These are phyloP conservation scores for Fusarium cyanostomum DNA, from an alignment of 2,329 filamentous ascomycete species.

Conservation along the genomic window DNA sequence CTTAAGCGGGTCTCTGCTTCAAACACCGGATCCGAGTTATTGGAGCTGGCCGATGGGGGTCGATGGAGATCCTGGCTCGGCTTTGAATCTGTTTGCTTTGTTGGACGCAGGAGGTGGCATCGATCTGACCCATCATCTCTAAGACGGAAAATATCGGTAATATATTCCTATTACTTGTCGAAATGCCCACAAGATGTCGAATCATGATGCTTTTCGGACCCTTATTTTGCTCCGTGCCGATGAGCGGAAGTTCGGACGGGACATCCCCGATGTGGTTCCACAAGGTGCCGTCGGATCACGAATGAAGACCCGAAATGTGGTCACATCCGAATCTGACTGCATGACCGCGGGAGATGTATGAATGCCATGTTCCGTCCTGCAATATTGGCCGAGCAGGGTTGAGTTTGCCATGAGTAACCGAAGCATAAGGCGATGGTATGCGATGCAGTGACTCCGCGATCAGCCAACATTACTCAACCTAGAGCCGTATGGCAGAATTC, in stretches of 20 bases:
- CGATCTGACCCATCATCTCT: constrained; percentile 57
- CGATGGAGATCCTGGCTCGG: constrained; percentile 56
- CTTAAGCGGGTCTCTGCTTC: constrained; percentile 50
- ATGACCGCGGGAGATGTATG: not conserved
- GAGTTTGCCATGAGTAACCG: not conserved
- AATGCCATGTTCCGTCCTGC: not conserved
- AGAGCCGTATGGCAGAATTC: no score
- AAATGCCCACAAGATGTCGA: not conserved
- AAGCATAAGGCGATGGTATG: not conserved
- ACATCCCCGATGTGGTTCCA: not conserved
- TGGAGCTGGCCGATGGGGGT: constrained; percentile 51
- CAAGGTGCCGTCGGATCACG: not conserved
- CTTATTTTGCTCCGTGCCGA: not conserved
- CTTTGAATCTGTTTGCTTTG: constrained; percentile 61
- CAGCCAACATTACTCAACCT: not conserved
- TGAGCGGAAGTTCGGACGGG: constrained; percentile 18
- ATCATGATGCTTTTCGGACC: not conserved
- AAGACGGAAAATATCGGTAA: not conserved
- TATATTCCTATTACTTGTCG: not conserved
- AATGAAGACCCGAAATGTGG: not conserved
- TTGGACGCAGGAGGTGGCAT: constrained; percentile 63
- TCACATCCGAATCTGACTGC: not conserved
- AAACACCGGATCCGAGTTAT: constrained; percentile 54
- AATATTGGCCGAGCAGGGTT: not conserved
- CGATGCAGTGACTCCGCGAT: not conserved